Percentiles rank a stretch among this genome's conserved stretches.
Evolutionary conservation across 306 rosid genomes (phyloP).

Genomic region (Gillenia trifoliata): DNA sequence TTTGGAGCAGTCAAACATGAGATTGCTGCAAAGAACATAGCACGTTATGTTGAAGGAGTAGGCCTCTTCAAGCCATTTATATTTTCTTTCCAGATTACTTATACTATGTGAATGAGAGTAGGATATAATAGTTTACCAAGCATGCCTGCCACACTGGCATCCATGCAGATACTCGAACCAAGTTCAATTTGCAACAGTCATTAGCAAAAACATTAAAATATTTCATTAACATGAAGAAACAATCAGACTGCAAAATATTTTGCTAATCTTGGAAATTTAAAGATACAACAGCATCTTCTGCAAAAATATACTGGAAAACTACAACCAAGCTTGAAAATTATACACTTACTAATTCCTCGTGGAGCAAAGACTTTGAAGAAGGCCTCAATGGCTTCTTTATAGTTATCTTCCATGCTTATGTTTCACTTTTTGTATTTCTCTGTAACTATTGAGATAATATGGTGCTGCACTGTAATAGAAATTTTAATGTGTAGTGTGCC

Average conservation of each 20-base stretch:
- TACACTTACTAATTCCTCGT: constrained; percentile 80
- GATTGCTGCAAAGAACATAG: background rate
- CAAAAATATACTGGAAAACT: background rate
- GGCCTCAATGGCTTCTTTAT: constrained; percentile 87
- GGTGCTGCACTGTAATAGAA: too few relatives aligned
- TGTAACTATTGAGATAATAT: too few relatives aligned
- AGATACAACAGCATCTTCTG: background rate
- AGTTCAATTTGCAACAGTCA: background rate
- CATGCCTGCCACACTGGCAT: too few relatives aligned
- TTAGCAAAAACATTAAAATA: too few relatives aligned
- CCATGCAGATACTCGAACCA: too few relatives aligned
- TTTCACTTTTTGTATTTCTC: too few relatives aligned
- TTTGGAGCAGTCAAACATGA: background rate
- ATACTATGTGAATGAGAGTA: too few relatives aligned
- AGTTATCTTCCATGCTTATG: constrained; percentile 98
- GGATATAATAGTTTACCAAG: too few relatives aligned
- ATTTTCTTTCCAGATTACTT: too few relatives aligned
- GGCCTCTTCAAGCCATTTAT: too few relatives aligned
- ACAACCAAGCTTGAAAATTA: background rate
- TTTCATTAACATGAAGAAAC: too few relatives aligned
- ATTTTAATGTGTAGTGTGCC: too few relatives aligned
- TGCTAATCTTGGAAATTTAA: background rate
- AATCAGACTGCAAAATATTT: background rate
- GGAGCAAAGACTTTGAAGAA: constrained; percentile 91
- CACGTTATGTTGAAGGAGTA: background rate